Evolutionary conservation across 2,329 filamentous ascomycete genomes (phyloP), one percentile per base, ranked within the genome.

Genomic region (Xylariales sp.): DNA sequence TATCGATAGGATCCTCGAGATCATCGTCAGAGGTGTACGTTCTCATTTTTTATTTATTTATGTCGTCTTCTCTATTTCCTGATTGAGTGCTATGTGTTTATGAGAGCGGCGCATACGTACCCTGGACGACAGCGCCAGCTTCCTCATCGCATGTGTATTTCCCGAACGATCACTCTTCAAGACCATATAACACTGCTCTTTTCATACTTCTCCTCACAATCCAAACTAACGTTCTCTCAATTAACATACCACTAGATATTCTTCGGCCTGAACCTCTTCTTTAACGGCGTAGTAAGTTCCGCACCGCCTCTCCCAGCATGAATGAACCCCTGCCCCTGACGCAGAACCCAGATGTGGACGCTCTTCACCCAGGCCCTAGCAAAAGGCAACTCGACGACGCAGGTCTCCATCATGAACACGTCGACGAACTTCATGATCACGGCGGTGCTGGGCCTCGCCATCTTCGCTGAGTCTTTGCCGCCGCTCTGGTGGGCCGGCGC

Each of bases 341-440:
- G 41, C 16, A 30, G n/a, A 45, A 34, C 4, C 14, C 10, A 70
- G 69, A 95, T 95, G 92, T 95, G 92, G 92, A 89, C 90, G 0
- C 86, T 95, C 55, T 95, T 94, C 81, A 95, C 92, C 6, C 87
- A 88, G 57, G 92, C 92, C 60, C 86, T 95, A n/a, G 89, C 91
- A 0, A 85, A 87, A 18, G 91, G 91, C 14, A 86, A 87, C 65
- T 93, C 91, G 1, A 93, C 92, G 8, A 93, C 92, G 0, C 91
- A 93, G 75, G 92, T 94, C 56, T 91, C 89, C 72, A 91, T 95
- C 77, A 89, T 95, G 78, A 95, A 95, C 79, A 94, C 92, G 2
- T 93, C 91, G 14, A 86, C 91, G 64, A 95, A 95, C 81, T 95
- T 95, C 78, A 86, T 95, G 80, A 80, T 93, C 68, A 94, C 92